Percentiles rank a stretch among this genome's conserved stretches.
phyloP scores from a whole-genome alignment of 192 early-diverging fungal genomes.

The Coemansia sp. region DNA sequence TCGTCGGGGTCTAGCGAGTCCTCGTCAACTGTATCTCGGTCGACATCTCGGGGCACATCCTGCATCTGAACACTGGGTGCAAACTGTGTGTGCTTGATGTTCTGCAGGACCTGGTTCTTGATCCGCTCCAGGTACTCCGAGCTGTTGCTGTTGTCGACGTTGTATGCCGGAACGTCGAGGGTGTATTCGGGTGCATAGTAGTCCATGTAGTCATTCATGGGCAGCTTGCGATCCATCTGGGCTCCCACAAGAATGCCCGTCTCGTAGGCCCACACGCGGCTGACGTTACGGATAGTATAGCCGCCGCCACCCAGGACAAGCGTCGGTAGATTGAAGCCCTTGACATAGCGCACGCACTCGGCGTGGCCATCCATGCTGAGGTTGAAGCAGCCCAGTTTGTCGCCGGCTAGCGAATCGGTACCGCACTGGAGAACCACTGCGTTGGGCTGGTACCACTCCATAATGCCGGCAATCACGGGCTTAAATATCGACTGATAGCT shows the following conservation, averaged over 20 bases:
- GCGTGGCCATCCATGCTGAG: constrained; percentile 92
- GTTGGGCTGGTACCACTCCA: constrained; percentile 90
- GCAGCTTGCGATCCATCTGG: constrained; percentile 69
- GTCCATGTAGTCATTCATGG: constrained; percentile 85
- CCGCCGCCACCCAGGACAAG: constrained; percentile 94
- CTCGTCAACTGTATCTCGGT: constrained; percentile 38
- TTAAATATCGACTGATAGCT: constrained; percentile 89
- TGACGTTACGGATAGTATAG: constrained; percentile 95
- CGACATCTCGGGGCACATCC: constrained; percentile 46
- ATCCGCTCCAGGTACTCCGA: constrained; percentile 77
- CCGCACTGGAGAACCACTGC: constrained; percentile 95
- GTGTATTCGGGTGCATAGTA: constrained; percentile 93
- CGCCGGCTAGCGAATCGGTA: constrained; percentile 90
- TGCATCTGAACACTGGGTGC: constrained; percentile 62
- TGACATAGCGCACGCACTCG: constrained; percentile 89
- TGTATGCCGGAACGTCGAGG: constrained; percentile 80
- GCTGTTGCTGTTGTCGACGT: constrained; percentile 85
- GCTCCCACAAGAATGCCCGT: constrained; percentile 76
- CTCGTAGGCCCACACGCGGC: constrained; percentile 93
- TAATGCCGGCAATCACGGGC: constrained; percentile 75
- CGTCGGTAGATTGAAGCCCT: constrained; percentile 84
- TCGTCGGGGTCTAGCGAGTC: constrained; percentile 49
- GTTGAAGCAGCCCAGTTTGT: constrained; percentile 93
- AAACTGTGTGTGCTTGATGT: constrained; percentile 58
- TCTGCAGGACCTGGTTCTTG: constrained; percentile 55